Evolutionary conservation across 2,329 filamentous ascomycete species (phyloP), one percentile per base, ranked within the genome.

Genomic region (Cercospora sp.): DNA sequence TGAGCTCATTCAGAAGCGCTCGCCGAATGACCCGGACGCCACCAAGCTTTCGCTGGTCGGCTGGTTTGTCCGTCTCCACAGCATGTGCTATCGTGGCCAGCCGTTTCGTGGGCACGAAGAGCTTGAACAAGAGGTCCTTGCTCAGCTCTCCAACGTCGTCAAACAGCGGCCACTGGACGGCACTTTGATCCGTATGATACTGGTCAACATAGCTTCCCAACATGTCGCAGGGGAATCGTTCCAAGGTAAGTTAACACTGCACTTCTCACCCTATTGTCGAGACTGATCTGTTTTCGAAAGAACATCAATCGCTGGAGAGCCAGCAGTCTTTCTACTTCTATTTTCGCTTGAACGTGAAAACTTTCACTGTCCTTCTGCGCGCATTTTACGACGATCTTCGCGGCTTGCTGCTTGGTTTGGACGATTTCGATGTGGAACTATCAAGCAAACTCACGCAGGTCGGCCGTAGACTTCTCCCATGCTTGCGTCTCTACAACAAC

Each of bases 21-120:
- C 69, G 16, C 75, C 78, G 30, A 76, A 78, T 49, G 77, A 79
- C 65, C 84, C 74, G 28, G 86, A 87, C 67, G 85, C 86, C 65
- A 84, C 86, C 1, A 85, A 86, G 45, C 87, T 89, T 72, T 88
- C 89, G 40, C 85, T 97, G 66, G 84, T 90, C 58, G 87, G 88
- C 62, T 95, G 93, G 90, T 97, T 97, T 75, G 87, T 94, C 68
- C 89, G 91, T 73, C 86, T 97, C 53, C 94, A 97, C 77, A 92
- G 92, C 59, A 89, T 90, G 76, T 94, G 92, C 79, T 94, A 91
- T 80, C 89, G 89, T 69, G 93, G 92, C 34, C 85, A 90, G 68
- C 85, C 89, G 55, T 94, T 95, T 74, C 81, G 88, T 0, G 88
- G 90, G 69, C 91, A 93, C 71, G 87, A 90, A 64, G 93, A 97